These are phyloP conservation scores for Arthrinium puccinioides DNA, from an alignment of 2,329 filamentous ascomycete genomes.

Conservation along the genomic window DNA sequence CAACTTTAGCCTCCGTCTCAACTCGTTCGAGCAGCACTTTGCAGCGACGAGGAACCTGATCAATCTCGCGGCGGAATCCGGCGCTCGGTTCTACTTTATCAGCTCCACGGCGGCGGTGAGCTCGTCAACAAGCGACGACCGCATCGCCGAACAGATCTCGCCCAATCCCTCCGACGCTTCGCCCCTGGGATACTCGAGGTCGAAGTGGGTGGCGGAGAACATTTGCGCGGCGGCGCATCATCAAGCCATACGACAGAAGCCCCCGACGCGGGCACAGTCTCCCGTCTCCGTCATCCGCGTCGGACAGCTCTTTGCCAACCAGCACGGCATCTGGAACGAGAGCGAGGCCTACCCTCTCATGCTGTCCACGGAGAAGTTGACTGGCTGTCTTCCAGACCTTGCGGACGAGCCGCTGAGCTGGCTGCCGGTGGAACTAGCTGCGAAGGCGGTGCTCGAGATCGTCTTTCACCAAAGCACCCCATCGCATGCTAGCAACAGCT, in stretches of 20 bases:
- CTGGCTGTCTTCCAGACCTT: slow-evolving; percentile 31
- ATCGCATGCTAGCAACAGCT: slow-evolving; percentile 17
- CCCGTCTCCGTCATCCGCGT: slow-evolving; percentile 32
- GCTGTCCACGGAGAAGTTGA: slow-evolving; percentile 30
- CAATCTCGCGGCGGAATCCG: slow-evolving; percentile 25
- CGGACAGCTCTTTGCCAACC: slow-evolving; percentile 37
- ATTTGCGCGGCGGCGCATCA: slow-evolving; percentile 35
- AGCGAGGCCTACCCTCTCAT: slow-evolving; percentile 42
- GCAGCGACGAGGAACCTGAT: slow-evolving; percentile 41
- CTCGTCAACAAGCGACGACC: neutral
- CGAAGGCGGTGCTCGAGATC: slow-evolving; percentile 32
- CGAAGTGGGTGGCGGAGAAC: slow-evolving; percentile 51
- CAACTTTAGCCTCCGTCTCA: slow-evolving; percentile 52
- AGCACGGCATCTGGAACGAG: slow-evolving; percentile 36
- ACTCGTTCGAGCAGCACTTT: slow-evolving; percentile 47
- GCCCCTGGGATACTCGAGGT: slow-evolving; percentile 45
- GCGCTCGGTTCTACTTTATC: slow-evolving; percentile 15
- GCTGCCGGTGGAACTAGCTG: slow-evolving; percentile 38
- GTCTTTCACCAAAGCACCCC: neutral
- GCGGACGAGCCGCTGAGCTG: slow-evolving; percentile 30
- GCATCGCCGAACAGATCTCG: slow-evolving; percentile 34
- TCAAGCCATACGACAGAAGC: neutral
- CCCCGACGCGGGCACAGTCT: slow-evolving; percentile 11
- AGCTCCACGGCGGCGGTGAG: slow-evolving; percentile 16
- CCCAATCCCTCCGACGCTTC: slow-evolving; percentile 33